Evolutionary conservation across 2,329 filamentous ascomycete species (phyloP).

Genomic region (Cordyceps farinosa): DNA sequence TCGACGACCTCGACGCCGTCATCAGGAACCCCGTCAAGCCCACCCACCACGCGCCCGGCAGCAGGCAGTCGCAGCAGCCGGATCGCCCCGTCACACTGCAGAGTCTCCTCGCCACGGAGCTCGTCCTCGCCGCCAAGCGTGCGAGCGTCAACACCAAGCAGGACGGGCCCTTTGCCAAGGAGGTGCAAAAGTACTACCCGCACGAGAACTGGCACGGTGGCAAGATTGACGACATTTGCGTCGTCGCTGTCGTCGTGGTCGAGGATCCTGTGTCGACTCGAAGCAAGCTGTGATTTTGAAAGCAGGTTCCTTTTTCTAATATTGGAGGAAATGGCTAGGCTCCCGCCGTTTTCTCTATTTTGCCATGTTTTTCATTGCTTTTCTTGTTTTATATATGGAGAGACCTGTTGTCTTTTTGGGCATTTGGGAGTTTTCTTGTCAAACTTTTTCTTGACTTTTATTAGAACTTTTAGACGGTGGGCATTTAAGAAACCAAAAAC

Average conservation of each 20-base stretch:
- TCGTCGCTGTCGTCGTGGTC: conserved; percentile 74
- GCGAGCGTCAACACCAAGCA: conserved; percentile 77
- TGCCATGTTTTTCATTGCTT: background rate
- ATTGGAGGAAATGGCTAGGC: too few species aligned
- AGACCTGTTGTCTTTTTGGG: background rate
- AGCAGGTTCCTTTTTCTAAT: too few species aligned
- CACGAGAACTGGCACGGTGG: conserved; percentile 84
- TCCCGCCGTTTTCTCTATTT: too few species aligned
- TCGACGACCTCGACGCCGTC: conserved; percentile 52
- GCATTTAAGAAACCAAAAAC: conserved; percentile 1
- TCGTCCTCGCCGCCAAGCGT: conserved; percentile 77
- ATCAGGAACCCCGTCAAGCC: conserved; percentile 23
- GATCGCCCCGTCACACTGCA: conserved; percentile 58
- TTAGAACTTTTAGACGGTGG: conserved; percentile 14
- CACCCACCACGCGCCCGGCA: conserved; percentile 25
- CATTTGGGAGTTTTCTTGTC: conserved; percentile 1
- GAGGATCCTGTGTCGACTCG: conserved; percentile 35
- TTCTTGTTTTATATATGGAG: background rate
- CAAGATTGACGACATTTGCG: conserved; percentile 94
- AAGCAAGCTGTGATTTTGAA: conserved; percentile 32
- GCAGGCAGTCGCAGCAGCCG: conserved; percentile 20
- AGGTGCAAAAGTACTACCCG: conserved; percentile 84
- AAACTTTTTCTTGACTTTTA: background rate
- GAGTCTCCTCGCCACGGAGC: conserved; percentile 70
- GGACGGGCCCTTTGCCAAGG: conserved; percentile 91